A percentile compares a stretch with the other conserved stretches of the same genome.
phyloP scores from a whole-genome alignment of 2,329 filamentous ascomycete genomes.

The Penicillium sp. region DNA sequence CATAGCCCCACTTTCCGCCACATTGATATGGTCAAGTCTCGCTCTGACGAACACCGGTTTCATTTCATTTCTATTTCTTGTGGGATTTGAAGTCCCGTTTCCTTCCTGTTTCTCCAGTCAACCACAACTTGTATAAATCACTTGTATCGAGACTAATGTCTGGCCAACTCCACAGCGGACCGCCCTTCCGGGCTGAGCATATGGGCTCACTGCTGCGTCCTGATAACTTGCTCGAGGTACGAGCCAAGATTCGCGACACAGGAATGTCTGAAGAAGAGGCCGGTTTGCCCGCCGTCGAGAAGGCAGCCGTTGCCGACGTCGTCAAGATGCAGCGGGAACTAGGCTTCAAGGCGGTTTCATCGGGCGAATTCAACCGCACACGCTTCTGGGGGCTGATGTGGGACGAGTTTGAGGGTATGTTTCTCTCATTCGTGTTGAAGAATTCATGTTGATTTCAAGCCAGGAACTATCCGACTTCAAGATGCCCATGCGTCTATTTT shows the following conservation, averaged over 20 bases:
- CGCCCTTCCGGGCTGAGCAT: constrained; percentile 22
- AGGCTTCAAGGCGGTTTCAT: constrained; percentile 19
- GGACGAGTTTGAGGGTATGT: constrained; percentile 22
- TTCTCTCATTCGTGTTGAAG: neutral
- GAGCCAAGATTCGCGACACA: constrained; percentile 16
- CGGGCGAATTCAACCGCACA: constrained; percentile 22
- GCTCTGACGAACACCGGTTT: neutral
- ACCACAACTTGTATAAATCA: too few species aligned
- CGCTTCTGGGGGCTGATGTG: constrained; percentile 24
- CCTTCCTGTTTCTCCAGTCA: too few species aligned
- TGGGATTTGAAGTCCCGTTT: neutral
- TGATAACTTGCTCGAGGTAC: constrained; percentile 15
- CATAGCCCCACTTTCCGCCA: neutral
- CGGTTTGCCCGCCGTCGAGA: constrained; percentile 16
- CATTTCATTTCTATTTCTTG: neutral
- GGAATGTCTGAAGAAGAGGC: constrained; percentile 18
- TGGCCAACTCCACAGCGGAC: constrained; percentile 16
- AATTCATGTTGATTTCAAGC: neutral
- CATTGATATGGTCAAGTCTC: neutral
- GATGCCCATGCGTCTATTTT: constrained; percentile 26
- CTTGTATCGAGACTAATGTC: constrained; percentile 7
- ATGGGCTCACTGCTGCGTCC: constrained; percentile 22
- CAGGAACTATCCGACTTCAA: constrained; percentile 24
- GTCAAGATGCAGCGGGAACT: constrained; percentile 21
- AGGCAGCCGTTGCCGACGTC: constrained; percentile 16